Conservation (phyloP, 768 basidiomycete species). For the Pisolithus orientalis region DNA sequence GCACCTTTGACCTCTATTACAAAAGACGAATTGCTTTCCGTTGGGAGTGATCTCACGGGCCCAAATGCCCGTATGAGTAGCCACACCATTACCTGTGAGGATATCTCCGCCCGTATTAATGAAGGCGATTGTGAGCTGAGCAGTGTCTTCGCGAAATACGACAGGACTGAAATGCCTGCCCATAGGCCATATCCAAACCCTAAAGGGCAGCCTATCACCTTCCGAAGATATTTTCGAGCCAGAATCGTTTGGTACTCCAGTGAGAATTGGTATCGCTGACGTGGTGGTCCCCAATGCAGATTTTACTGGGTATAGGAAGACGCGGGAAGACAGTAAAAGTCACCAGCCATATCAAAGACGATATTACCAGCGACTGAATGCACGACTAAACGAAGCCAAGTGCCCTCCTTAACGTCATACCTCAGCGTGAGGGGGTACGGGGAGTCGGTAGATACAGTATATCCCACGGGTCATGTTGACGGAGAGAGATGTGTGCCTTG, state of each 20-base stretch:
- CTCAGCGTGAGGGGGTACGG: constrained; percentile 56
- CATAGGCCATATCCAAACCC: constrained; percentile 50
- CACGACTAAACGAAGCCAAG: constrained; percentile 71
- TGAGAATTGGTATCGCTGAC: constrained; percentile 51
- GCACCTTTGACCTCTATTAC: constrained; percentile 39
- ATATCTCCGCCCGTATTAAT: constrained; percentile 54
- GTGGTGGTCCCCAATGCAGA: constrained; percentile 18
- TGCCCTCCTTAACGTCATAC: constrained; percentile 68
- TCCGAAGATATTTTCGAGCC: constrained; percentile 69
- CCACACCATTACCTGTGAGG: constrained; percentile 58
- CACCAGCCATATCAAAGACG: constrained; percentile 70
- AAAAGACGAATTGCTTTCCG: constrained; percentile 11
- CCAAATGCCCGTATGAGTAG: constrained; percentile 60
- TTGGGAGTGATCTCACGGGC: constrained; percentile 49
- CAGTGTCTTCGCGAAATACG: constrained; percentile 39
- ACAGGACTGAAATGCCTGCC: constrained; percentile 62
- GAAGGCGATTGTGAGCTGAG: constrained; percentile 49
- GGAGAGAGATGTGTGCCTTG: constrained; percentile 53
- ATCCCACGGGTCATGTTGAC: constrained; percentile 52
- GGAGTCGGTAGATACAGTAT: constrained; percentile 68
- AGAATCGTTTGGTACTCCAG: constrained; percentile 62
- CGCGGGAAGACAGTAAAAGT: constrained; percentile 64
- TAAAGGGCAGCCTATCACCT: constrained; percentile 58
- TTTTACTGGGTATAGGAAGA: constrained; percentile 28
- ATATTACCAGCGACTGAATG: constrained; percentile 63